Percentiles rank a stretch among this genome's conserved stretches.
Conservation (phyloP, 1,284 basidiomycete genomes). For the Leccinum proximum region DNA sequence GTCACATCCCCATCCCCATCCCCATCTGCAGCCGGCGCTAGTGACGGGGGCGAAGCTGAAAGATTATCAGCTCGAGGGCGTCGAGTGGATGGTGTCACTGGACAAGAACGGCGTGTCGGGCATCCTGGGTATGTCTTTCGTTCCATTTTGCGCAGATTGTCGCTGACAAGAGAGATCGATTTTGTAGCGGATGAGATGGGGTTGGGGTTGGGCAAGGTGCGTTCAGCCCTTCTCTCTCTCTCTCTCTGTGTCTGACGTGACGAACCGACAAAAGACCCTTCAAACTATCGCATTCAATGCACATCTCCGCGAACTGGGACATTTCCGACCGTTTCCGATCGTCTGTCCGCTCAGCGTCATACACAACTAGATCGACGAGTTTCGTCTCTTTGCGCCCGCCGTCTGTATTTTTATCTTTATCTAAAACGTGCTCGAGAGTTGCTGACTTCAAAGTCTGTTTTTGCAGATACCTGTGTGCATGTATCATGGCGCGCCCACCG, state of each 20-base stretch:
- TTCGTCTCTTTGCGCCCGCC: too few relatives aligned
- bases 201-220: conserved; percentile 80
- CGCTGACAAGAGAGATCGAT: not conserved
- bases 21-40: conserved; percentile 72
- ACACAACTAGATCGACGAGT: conserved; percentile 91
- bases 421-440: too few relatives aligned
- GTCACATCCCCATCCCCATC: too few relatives aligned
- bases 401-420: too few relatives aligned
- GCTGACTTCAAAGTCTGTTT: too few relatives aligned
- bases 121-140: conserved; percentile 65
- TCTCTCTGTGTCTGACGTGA: not conserved
- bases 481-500: too few relatives aligned
- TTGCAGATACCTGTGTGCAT: too few relatives aligned
- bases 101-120: conserved; percentile 96
- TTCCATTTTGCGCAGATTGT: not conserved
- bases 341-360: conserved; percentile 92
- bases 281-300: conserved; percentile 95
- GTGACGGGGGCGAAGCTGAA: conserved; percentile 86
- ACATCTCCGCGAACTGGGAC: conserved; percentile 76
- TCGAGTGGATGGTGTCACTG: conserved; percentile 95
- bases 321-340: conserved; percentile 81
- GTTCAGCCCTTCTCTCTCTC: conserved; percentile 7
- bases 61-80: conserved; percentile 91
- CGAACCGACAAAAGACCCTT: too few relatives aligned
- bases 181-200: conserved; percentile 89